Evolutionary conservation across 2,329 filamentous ascomycete species (phyloP), one percentile per base, ranked within the genome.

Genomic region (Pseudonectria foliicola): DNA sequence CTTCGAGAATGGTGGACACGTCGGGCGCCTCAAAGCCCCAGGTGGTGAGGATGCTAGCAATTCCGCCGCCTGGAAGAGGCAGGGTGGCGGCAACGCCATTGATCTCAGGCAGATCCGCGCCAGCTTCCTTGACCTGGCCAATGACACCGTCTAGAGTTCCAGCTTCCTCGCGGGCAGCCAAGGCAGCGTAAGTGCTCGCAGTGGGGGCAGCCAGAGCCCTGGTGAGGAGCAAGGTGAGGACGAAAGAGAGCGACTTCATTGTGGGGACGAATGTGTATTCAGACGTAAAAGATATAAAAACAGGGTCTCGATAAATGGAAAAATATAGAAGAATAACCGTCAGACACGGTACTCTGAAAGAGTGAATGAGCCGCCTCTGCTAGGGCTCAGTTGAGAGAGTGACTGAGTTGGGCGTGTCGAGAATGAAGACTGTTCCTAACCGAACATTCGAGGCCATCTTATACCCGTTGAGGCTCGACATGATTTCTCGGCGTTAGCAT

Each of bases 191-290:
- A 31, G 37, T 37, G 4, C 34, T 30, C 6, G 36, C 33, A 21
- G 35, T 16, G 4, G 38, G 34, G 13, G 37, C 37, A 18, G 37
- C 37, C 18, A 43, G 15, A 13, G 35, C 33, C 18, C 28, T 44
- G 31, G 30, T 37, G 12, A 30, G 28, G 7, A 30, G 33, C 4
- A 43, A 13, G 13, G 39, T 40, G 26, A 44, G 34, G 27, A 28
- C 33, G 27, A 40, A 11, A 10, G 34, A 29, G 23, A 35, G n/a
- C 7, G 41, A 27, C 37, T 46, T 46, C 43, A 46, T 46, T 14
- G 39, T 45, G 29, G n/a, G n/a, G n/a, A 10, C 12, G 13, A 27
- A 31, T n/a, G 18, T 8, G 18, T 21, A 6, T 6, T 21, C 18
- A 33, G 18, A 6, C 12, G 21, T 24, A 24, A 30, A 27, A 16